Evolutionary conservation across 495 filamentous ascomycete species (phyloP), one percentile per base, ranked within the genome.

Genomic region (Hypomontagnella submonticulosa): DNA sequence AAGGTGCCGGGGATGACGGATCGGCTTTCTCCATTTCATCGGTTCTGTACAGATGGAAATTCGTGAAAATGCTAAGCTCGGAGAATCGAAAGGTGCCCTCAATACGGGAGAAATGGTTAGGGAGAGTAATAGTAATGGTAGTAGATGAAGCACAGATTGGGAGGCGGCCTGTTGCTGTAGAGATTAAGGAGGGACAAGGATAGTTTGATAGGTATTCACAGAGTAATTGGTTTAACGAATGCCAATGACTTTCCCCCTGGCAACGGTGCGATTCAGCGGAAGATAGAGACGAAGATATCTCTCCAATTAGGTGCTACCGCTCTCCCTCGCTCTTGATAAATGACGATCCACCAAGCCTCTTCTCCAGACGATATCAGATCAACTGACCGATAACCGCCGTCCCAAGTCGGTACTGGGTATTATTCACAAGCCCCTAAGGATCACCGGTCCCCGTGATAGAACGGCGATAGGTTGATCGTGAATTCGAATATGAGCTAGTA

Each of bases 1-100:
- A 77, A 11, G 73, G 76, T 12, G 73, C 73, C 55, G 81, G 80
- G 8, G 81, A 83, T 18, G 64, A 74, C 30, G 81, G 71, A 15
- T 74, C 71, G 34, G 64, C 66, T 54, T 63, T 76, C 61, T 77
- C 76, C 79, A 75, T 74, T 46, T 69, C 70, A 66, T 66, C 61
- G 63, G 47, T 38, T 61, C n/a, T 61, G n/a, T 58, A 41, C 30
- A 10, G 16, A 34, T 10, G 3, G 13, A 33, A 43, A 15, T 38
- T 9, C 19, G 5, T 32, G n/a, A 3, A 30, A 10, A 33, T 15
- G 20, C 36, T 30, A 18, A 37, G 27, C 6, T 16, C 10, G 44
- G 12, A 46, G 12, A 49, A 41, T 57, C 37, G n/a, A 30, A 30
- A 15, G 36, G 1, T 18, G 5, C 7, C 19, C 27, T 49, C 33